Evolutionary conservation across 2,329 filamentous ascomycete species (phyloP).

Genomic region (Nothomitra cinnamomea): DNA sequence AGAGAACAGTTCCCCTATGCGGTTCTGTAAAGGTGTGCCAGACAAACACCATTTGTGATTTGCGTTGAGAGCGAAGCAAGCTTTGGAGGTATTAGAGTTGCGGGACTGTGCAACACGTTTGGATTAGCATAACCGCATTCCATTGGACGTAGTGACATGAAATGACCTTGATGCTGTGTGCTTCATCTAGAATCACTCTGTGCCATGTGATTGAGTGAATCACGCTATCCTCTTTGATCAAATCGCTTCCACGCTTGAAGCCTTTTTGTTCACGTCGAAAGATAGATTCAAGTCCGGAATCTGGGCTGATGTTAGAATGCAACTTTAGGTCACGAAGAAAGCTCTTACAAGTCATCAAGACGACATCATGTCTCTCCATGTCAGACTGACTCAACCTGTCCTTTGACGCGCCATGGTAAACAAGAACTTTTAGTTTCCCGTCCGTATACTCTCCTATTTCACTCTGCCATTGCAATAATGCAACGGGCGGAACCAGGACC

Average conservation of each 20-base stretch:
- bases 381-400: constrained; percentile 62
- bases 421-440: constrained; percentile 74
- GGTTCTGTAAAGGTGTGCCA: constrained; percentile 89
- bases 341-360: constrained; percentile 88
- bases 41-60: constrained; percentile 91
- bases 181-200: constrained; percentile 84
- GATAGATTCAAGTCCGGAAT: constrained; percentile 64
- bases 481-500: constrained; percentile 82
- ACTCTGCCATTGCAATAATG: constrained; percentile 56
- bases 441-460: constrained; percentile 53
- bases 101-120: constrained; percentile 36
- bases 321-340: background rate
- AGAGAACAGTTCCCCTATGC: constrained; percentile 94
- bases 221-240: constrained; percentile 61
- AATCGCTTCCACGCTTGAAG: constrained; percentile 41
- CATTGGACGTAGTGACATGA: background rate
- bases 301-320: constrained; percentile 13
- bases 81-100: constrained; percentile 80
- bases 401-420: constrained; percentile 68
- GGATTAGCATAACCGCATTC: constrained; percentile 9
- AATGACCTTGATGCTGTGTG: constrained; percentile 71
- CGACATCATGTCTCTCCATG: constrained; percentile 71
- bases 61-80: constrained; percentile 79
- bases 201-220: constrained; percentile 82
- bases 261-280: constrained; percentile 87